These are phyloP conservation scores for Alternaria metachromatica DNA, from an alignment of 2,329 filamentous ascomycete genomes.

Conservation along the genomic window DNA sequence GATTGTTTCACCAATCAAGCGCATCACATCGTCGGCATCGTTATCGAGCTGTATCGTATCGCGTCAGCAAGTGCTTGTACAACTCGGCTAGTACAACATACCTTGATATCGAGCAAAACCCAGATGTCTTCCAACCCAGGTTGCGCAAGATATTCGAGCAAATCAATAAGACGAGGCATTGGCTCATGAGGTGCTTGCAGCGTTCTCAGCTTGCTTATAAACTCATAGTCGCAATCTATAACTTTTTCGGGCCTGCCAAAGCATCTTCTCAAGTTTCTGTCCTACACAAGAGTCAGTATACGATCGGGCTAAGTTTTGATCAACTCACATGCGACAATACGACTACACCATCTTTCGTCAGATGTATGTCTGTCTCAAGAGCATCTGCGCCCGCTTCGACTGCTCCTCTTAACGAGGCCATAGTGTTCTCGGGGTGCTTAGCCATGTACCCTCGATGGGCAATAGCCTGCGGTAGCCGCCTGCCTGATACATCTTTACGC, in stretches of 20 bases:
- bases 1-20: conserved; percentile 70
- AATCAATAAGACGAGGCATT: conserved; percentile 76
- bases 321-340: conserved; percentile 78
- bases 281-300: conserved; percentile 55
- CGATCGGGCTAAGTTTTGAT: neutral
- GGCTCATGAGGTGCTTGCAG: conserved; percentile 69
- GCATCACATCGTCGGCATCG: conserved; percentile 72
- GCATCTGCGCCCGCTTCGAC: conserved; percentile 77
- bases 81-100: conserved; percentile 44
- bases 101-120: conserved; percentile 89
- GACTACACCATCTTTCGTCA: conserved; percentile 81
- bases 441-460: conserved; percentile 82
- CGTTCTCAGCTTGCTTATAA: conserved; percentile 73
- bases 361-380: conserved; percentile 86
- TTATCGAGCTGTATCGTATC: conserved; percentile 66
- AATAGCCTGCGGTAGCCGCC: conserved; percentile 70
- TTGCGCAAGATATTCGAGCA: conserved; percentile 73
- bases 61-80: conserved; percentile 7
- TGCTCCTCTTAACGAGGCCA: conserved; percentile 78
- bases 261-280: conserved; percentile 78
- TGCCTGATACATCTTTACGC: conserved; percentile 44
- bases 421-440: conserved; percentile 82
- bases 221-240: conserved; percentile 76
- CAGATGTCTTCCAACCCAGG: conserved; percentile 73
- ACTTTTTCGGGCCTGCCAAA: conserved; percentile 78